Base-by-base conservation (phyloP, 208 protist species). In the Polymyxa betae region DNA sequence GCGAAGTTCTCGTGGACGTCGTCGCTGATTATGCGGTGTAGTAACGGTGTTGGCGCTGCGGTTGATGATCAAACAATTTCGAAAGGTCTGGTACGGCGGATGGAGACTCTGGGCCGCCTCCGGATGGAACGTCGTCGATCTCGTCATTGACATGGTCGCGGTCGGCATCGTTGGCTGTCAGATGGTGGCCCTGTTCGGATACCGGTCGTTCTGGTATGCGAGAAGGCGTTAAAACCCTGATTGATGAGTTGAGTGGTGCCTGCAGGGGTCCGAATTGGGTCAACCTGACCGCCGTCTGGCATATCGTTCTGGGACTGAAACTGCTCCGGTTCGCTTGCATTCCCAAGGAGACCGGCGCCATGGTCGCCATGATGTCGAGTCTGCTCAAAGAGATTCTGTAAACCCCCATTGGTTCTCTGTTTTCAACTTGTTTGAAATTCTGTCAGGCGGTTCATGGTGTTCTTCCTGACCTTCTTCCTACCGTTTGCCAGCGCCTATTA, bases 381-480 rank as follows among this genome's bases (percentile, higher is more conserved):
- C 5, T 45, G 72, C 72, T 35, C 16, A 43, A 43, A 45, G 35
- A 43, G 16, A 35, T 82, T n/a, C 16, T 35, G 72, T 82, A 43
- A 82, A 20, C 5, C 35, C 35, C 16, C n/a, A 29, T n/a, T 82
- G 72, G 5, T n/a, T 12, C 5, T 43, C 40, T 35, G 16, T n/a
- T 82, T 82, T 35, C 35, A 5, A 35, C 5, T 35, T 35, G 72
- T 82, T 43, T 43, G 35, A 43, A 82, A 82, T n/a, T 12, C 10
- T 40, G 35, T 40, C n/a, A 43, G 35, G 72, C 72, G 72, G n/a
- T 82, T 82, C 72, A 38, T 82, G 16, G 72, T n/a, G 72, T 82
- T 82, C 72, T 82, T 82, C n/a, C 72, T 82, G 16, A 5, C 72
- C 16, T 82, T 82, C n/a, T 82, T 38, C 72, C 72, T 82, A 5